Base-by-base conservation (phyloP, 352 stramenopile genomes). In the Thalassiosira exigua region DNA sequence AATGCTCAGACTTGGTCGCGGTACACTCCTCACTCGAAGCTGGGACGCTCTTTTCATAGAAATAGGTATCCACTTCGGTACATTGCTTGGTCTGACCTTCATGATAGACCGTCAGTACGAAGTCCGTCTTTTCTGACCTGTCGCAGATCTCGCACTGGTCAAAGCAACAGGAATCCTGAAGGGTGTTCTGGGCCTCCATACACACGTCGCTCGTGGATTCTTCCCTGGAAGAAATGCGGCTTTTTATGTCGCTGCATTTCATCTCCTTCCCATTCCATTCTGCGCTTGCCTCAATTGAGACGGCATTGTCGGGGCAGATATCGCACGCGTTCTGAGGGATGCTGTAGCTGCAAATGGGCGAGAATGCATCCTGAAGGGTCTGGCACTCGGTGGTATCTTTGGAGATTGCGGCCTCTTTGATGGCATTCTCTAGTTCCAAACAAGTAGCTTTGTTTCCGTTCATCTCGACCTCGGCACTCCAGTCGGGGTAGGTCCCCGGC, bases 121-220 rank as follows among this genome's bases (percentile, higher is more conserved):
- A 57, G 42, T 86, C 79, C 22, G 73, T 78, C 52, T 86, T 68
- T 51, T 81, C 52, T 2, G 67, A 51, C 17, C 70, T 67, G 27
- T 69, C 71, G 56, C 79, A 86, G 14, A 86, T 19, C 56, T 81
- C 53, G 32, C 79, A 86, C 57, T 86, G 79, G 42, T 86, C 79
- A 48, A 86, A 73, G 41, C 79, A 86, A 50, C 79, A 86, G 32
- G 32, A 30, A 11, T 59, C 48, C 21, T 66, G 57, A 32, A 86
- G 62, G 24, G 14, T 69, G 11, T 57, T 50, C 58, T 78, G 58
- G 44, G 79, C 79, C 21, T 69, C 67, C 14, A 66, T 26, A 69
- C 79, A 86, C 32, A 79, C 51, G 17, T 79, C 57, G 17, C 54
- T 50, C 39, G 74, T 62, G 12, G 57, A 50, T 68, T 86, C 79